Percentiles rank a stretch among this genome's conserved stretches.
Conservation (phyloP, 257 asterid genomes). For the Nicotiana noctiflora region DNA sequence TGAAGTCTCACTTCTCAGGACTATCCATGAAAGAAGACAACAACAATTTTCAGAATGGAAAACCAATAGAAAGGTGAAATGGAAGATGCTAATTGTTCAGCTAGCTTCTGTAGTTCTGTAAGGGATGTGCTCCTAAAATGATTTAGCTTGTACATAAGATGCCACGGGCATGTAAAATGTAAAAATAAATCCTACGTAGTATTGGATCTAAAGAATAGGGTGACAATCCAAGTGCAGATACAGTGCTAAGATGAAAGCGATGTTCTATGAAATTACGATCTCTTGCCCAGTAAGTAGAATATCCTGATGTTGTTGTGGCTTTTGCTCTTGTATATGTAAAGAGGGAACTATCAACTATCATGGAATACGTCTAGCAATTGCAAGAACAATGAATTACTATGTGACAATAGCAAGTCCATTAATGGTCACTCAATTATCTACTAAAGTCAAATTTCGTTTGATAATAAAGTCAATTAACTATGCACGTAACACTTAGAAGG, state of each 20-base stretch:
- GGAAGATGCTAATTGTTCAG: no score
- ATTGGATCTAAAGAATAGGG: not conserved
- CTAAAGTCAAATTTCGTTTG: no score
- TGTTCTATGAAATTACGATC: not conserved
- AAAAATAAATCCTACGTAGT: not conserved
- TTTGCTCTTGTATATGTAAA: not conserved
- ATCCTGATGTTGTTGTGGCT: not conserved
- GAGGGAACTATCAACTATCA: not conserved
- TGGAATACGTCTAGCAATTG: not conserved
- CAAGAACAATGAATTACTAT: not conserved
- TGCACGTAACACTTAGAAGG: no score
- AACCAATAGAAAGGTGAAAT: not conserved
- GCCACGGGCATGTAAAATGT: not conserved
- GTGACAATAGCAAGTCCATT: not conserved
- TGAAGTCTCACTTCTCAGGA: slow-evolving; percentile 73
- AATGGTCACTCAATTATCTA: no score
- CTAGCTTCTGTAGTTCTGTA: no score
- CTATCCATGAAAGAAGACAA: slow-evolving; percentile 15
- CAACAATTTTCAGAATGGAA: slow-evolving; percentile 21
- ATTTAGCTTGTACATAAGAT: not conserved
- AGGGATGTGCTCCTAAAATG: no score
- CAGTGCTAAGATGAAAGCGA: not conserved
- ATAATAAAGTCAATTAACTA: no score
- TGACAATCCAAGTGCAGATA: not conserved
- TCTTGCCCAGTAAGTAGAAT: not conserved